A percentile compares a stretch with the other conserved stretches of the same genome.
phyloP scores from a whole-genome alignment of 192 early-diverging fungal genomes.

The Entrophospora sp. region DNA sequence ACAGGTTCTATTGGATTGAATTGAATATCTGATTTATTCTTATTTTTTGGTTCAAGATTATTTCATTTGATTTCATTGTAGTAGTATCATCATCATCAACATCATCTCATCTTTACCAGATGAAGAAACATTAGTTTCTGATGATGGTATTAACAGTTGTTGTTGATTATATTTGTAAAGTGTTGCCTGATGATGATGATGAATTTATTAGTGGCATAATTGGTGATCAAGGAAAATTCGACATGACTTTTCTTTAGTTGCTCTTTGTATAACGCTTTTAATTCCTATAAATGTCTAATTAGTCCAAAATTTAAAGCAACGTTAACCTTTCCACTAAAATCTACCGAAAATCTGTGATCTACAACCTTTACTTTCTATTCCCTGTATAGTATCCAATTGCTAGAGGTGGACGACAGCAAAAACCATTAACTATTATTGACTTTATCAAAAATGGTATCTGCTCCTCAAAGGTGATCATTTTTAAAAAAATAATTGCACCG shows the following conservation, averaged over 20 bases:
- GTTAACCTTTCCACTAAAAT: slow-evolving; percentile 35
- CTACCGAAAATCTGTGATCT: slow-evolving; percentile 28
- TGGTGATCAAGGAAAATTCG: not conserved
- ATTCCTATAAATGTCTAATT: slow-evolving; percentile 36
- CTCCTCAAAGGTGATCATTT: too few species aligned
- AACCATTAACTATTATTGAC: too few species aligned
- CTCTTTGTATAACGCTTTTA: slow-evolving; percentile 28
- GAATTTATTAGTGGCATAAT: not conserved
- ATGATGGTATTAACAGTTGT: not conserved
- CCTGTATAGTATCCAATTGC: slow-evolving; percentile 30
- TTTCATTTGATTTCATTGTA: too few species aligned
- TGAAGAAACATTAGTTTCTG: too few species aligned
- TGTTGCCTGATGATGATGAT: not conserved
- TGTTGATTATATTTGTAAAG: not conserved
- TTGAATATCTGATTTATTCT: too few species aligned
- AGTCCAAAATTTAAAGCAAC: slow-evolving; percentile 39
- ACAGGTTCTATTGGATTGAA: slow-evolving; percentile 25
- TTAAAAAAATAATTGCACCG: too few species aligned
- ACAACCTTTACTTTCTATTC: slow-evolving; percentile 9
- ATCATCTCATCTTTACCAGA: not conserved
- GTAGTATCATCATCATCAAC: too few species aligned
- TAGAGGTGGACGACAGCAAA: too few species aligned
- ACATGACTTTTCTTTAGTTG: slow-evolving; percentile 25
- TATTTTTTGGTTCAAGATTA: not conserved
- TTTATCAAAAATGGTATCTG: too few species aligned